Percentiles rank a stretch among this genome's conserved stretches.
Evolutionary conservation across 2,329 filamentous ascomycete genomes (phyloP).

Genomic region (Talaromyces sp.): DNA sequence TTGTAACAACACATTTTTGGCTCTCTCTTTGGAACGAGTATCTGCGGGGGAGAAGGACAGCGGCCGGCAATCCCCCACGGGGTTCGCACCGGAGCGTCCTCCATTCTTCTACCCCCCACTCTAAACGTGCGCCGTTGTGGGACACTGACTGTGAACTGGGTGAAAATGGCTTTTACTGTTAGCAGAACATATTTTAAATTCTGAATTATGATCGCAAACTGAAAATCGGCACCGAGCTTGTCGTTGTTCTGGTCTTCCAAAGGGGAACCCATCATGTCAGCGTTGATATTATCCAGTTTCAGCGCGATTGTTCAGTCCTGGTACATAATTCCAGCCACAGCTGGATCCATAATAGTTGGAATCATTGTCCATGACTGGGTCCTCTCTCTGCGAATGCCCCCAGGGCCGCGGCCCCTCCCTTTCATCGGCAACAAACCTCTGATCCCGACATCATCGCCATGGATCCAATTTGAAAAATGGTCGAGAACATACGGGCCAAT

Average conservation of each 20-base stretch:
- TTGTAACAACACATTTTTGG: background rate
- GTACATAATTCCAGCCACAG: background rate
- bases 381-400: conserved; percentile 24
- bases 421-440: conserved; percentile 22
- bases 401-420: conserved; percentile 20
- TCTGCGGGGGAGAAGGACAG: background rate
- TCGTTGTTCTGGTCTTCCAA: background rate
- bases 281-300: background rate
- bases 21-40: too few relatives aligned
- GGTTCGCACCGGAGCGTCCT: background rate
- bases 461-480: conserved; percentile 30
- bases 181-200: background rate
- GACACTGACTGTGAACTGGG: background rate
- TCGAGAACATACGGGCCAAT: conserved; percentile 30
- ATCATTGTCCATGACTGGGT: conserved; percentile 21
- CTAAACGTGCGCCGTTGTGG: background rate
- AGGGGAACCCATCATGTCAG: background rate
- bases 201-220: background rate
- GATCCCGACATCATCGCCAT: conserved; percentile 19
- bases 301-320: background rate
- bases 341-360: background rate
- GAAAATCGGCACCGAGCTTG: background rate
- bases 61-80: background rate
- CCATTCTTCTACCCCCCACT: background rate
- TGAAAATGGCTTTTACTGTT: background rate